Percentiles rank a stretch among this genome's conserved stretches.
These are phyloP conservation scores for Entomortierella beljakovae DNA, from an alignment of 192 early-diverging fungal genomes.

Conservation along the genomic window DNA sequence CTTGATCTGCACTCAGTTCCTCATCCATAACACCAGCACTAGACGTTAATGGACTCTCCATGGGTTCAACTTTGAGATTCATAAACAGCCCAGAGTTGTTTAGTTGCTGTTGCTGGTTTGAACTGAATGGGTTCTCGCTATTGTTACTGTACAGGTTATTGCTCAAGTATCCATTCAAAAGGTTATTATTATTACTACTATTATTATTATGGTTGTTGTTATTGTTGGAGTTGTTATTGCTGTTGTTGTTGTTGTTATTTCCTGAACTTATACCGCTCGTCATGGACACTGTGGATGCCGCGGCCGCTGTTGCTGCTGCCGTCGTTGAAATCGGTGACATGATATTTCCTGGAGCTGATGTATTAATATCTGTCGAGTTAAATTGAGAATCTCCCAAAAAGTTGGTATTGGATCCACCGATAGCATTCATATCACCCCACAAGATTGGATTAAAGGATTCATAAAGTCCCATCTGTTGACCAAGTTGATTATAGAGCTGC, in stretches of 20 bases:
- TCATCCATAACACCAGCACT: constrained; percentile 21
- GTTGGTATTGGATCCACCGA: constrained; percentile 14
- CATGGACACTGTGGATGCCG: background rate
- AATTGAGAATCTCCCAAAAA: constrained; percentile 32
- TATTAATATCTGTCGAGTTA: background rate
- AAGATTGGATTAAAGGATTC: constrained; percentile 39
- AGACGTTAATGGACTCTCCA: constrained; percentile 3
- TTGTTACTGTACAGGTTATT: constrained; percentile 9
- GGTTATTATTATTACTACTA: constrained; percentile 3
- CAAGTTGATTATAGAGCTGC: constrained; percentile 41
- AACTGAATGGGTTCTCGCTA: constrained; percentile 2
- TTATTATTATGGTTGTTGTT: constrained; percentile 2
- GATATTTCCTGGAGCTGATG: background rate
- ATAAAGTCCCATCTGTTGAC: constrained; percentile 40
- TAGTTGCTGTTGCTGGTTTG: constrained; percentile 16
- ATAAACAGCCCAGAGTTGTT: constrained; percentile 28
- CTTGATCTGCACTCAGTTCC: constrained; percentile 46
- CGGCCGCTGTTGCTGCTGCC: background rate
- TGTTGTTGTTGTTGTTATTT: background rate
- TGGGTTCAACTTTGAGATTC: constrained; percentile 39
- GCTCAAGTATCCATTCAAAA: constrained; percentile 25
- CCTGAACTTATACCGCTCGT: background rate
- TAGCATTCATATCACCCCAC: constrained; percentile 30
- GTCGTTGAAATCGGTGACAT: background rate
- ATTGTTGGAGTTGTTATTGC: constrained; percentile 14